These are phyloP conservation scores for Arachis monticola DNA, from an alignment of 331 rosid genomes.

Conservation along the genomic window DNA sequence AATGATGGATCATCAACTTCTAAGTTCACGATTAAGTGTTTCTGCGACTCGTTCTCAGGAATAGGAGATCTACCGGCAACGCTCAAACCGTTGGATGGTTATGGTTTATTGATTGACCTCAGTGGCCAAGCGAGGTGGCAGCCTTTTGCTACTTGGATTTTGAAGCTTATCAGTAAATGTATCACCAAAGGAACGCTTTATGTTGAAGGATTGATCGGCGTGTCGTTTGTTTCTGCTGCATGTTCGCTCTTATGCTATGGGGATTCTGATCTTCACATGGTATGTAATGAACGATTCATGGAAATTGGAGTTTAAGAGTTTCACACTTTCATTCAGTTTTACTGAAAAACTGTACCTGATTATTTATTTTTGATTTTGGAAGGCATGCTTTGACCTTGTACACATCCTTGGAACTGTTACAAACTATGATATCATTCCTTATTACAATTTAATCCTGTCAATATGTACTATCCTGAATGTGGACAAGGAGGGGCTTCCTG, in stretches of 20 bases:
- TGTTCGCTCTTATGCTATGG: conserved; percentile 87
- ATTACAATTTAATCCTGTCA: conserved; percentile 69
- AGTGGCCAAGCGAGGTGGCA: conserved; percentile 67
- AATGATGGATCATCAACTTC: conserved; percentile 42
- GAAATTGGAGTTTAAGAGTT: conserved; percentile 7
- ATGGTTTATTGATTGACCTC: conserved; percentile 72
- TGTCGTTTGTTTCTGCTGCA: conserved; percentile 66
- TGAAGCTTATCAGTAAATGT: conserved; percentile 75
- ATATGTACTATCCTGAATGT: conserved; percentile 66
- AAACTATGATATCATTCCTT: conserved; percentile 67
- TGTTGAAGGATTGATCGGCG: conserved; percentile 78
- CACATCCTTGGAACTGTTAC: conserved; percentile 60
- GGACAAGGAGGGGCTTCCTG: conserved; percentile 88
- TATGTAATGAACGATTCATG: conserved; percentile 46
- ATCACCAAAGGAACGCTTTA: conserved; percentile 84
- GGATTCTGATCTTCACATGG: conserved; percentile 86
- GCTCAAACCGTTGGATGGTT: conserved; percentile 61
- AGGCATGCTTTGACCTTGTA: conserved; percentile 95
- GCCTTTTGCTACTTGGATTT: conserved; percentile 83
- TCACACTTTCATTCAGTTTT: conserved; percentile 12
- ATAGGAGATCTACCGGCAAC: conserved; percentile 66
- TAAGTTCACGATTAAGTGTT: conserved; percentile 65
- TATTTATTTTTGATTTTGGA: conserved; percentile 46
- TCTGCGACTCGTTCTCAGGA: conserved; percentile 57
- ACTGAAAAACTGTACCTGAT: conserved; percentile 38